These are phyloP conservation scores for Ajuga chamaepitys DNA, from an alignment of 257 asterid genomes.

Conservation along the genomic window DNA sequence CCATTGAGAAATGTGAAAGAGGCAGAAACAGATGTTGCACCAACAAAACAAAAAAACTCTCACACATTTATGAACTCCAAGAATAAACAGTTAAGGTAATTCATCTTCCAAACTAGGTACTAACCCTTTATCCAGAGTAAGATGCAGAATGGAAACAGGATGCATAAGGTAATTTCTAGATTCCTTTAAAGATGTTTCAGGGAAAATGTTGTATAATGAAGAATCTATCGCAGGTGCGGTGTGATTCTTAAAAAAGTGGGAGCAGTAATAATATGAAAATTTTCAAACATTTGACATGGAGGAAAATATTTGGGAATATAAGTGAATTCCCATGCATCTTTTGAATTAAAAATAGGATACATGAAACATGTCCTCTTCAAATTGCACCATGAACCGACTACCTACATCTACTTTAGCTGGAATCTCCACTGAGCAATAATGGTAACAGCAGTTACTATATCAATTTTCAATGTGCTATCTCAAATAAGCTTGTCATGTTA, in stretches of 20 bases:
- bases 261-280: neutral
- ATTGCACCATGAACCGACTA: neutral
- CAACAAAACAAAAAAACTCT: neutral
- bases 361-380: neutral
- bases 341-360: neutral
- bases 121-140: neutral
- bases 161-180: neutral
- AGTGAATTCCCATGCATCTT: neutral
- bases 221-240: neutral
- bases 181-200: neutral
- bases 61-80: neutral
- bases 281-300: neutral
- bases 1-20: no score
- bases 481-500: neutral
- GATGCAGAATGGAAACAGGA: neutral
- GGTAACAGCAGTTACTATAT: neutral
- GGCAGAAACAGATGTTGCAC: neutral
- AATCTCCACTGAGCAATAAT: neutral
- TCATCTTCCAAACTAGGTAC: neutral
- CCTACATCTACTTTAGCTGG: neutral
- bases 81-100: neutral
- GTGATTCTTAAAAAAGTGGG: neutral
- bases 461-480: neutral
- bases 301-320: neutral
- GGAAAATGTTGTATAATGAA: neutral